phyloP scores from a whole-genome alignment of 2,329 filamentous ascomycete genomes.

The Ophiognomonia clavigignenti-juglandacearum region DNA sequence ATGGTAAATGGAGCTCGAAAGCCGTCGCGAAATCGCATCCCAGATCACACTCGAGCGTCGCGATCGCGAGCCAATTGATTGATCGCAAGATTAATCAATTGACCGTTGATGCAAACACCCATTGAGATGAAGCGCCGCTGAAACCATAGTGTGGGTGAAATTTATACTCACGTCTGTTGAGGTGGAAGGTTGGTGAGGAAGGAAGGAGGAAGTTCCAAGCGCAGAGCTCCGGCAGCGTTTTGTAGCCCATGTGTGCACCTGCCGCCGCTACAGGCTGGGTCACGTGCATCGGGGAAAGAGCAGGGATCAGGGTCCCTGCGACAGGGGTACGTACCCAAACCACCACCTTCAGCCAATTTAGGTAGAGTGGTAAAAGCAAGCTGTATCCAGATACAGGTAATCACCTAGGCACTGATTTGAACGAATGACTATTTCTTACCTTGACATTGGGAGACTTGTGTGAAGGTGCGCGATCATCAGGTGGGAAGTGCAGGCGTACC shows the following conservation, averaged over 20 bases:
- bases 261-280: neutral
- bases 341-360: no score
- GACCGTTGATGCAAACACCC: neutral
- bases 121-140: neutral
- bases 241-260: neutral
- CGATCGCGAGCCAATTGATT: neutral
- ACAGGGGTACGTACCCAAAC: no score
- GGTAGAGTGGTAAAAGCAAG: no score
- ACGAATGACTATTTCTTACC: no score
- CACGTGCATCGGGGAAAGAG: neutral
- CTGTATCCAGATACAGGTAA: no score
- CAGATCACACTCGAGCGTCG: neutral
- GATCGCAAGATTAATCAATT: slow-evolving; percentile 5
- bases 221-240: no score
- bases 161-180: slow-evolving; percentile 33
- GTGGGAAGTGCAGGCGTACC: no score
- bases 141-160: neutral
- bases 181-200: slow-evolving; percentile 43
- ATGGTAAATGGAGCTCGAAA: neutral
- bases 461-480: no score
- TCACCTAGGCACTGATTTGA: no score
- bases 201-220: slow-evolving; percentile 31
- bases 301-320: no score
- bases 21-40: slow-evolving; percentile 11
- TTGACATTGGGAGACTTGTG: no score